These are phyloP conservation scores for Trametes punicea DNA, from an alignment of 768 basidiomycete genomes.

Conservation along the genomic window DNA sequence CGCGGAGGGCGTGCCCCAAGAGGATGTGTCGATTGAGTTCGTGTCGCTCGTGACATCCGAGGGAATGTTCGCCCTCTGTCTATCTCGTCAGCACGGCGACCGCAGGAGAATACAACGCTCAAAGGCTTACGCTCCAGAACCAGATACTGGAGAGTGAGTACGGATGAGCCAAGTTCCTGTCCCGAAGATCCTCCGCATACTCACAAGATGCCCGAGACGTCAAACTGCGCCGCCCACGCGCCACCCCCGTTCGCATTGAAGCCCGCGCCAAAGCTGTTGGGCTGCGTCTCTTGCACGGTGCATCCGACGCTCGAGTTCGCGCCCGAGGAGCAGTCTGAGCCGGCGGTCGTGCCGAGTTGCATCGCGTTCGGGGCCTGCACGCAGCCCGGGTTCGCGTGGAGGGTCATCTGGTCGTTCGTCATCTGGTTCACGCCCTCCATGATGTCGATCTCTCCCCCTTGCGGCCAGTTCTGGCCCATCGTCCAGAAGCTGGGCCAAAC, in stretches of 20 bases:
- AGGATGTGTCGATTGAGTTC: slow-evolving; percentile 34
- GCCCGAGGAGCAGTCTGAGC: slow-evolving; percentile 31
- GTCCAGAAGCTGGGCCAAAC: slow-evolving; percentile 32
- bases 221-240: slow-evolving; percentile 67
- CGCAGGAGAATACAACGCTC: background rate
- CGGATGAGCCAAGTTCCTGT: background rate
- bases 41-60: slow-evolving; percentile 31
- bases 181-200: too few relatives aligned
- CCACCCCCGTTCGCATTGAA: slow-evolving; percentile 51
- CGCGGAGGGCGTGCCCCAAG: slow-evolving; percentile 46
- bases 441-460: slow-evolving; percentile 39
- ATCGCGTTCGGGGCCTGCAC: slow-evolving; percentile 27
- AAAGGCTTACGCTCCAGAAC: slow-evolving; percentile 41
- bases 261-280: slow-evolving; percentile 37
- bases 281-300: slow-evolving; percentile 28
- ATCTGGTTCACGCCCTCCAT: slow-evolving; percentile 53
- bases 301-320: slow-evolving; percentile 22
- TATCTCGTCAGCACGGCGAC: background rate
- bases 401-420: slow-evolving; percentile 49
- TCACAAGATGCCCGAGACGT: slow-evolving; percentile 47
- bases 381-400: slow-evolving; percentile 45
- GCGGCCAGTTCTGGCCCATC: slow-evolving; percentile 35
- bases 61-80: slow-evolving; percentile 38
- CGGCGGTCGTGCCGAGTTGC: slow-evolving; percentile 33
- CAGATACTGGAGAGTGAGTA: slow-evolving; percentile 37